Evolutionary conservation across 371 early-diverging fungal species (phyloP), one percentile per base, ranked within the genome.

Genomic region (Entomophthora muscae): DNA sequence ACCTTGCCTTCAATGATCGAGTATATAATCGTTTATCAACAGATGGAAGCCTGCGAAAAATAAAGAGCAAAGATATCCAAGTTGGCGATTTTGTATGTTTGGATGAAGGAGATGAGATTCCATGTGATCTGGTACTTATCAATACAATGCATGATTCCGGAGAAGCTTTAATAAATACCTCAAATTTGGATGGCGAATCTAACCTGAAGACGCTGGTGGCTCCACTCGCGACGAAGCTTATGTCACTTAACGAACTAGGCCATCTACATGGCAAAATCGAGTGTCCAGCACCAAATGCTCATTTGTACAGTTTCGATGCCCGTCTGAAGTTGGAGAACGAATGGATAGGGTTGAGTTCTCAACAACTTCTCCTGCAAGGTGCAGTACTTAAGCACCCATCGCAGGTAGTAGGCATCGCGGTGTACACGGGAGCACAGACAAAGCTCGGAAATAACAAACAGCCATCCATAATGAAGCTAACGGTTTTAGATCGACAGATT

Each of bases 381-480:
- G 85, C 90, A 1, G 78, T 83, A 64, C 75, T 91, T 54, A 78
- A 89, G 59, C 89, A 90, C 66, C 89, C 90, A 0, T 76, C 80
- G 1, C 86, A 80, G 68, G 73, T 83, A 31, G 83, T 80, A 61
- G 90, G 83, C 13, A 74, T 87, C 52, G 87, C 81, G 0, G 76
- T 90, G n/a, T 90, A 84, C 67, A 79, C 89, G 0, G 92, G 92
- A 17, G 85, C 83, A 67, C 87, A 91, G 63, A 83, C 90, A 31
- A 86, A 88, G 64, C 74, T 91, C 60, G 81, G 89, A 53, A 78
- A 77, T 65, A 91, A 91, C 67, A 81, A 78, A 29, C 79, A 78
- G 69, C 84, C 80, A 56, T 72, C 77, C 63, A 77, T 75, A 52
- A 78, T 84, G 27, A 88, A 88, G 69, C 76, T 79, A 3, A 81